These are phyloP conservation scores for Chlorella vulgaris DNA, from an alignment of 139 green algal species.

Conservation along the genomic window DNA sequence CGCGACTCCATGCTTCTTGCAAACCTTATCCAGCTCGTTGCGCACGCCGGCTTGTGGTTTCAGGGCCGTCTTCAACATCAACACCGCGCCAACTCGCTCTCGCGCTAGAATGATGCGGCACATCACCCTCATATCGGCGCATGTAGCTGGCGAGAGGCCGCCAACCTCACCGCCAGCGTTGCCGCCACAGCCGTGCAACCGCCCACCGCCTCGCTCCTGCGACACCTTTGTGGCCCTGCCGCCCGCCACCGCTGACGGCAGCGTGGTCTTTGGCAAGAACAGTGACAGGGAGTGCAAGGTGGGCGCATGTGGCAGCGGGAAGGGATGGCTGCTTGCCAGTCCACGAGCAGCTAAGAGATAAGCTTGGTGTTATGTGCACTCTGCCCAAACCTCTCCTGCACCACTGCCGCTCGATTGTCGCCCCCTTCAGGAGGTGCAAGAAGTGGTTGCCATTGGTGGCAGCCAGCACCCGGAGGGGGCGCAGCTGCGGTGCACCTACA, in stretches of 20 bases:
- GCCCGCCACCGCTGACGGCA: constrained; percentile 9
- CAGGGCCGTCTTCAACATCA: too few relatives aligned
- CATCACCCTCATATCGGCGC: background rate
- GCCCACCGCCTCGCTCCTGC: constrained; percentile 9
- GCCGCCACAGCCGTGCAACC: background rate
- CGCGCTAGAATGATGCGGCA: too few relatives aligned
- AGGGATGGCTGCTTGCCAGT: background rate
- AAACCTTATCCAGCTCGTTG: too few relatives aligned
- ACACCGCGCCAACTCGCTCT: too few relatives aligned
- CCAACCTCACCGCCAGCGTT: background rate
- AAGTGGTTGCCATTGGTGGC: constrained; percentile 27
- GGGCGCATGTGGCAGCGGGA: background rate
- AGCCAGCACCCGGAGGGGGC: background rate
- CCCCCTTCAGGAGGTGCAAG: constrained; percentile 15
- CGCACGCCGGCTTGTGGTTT: too few relatives aligned
- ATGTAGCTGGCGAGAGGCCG: background rate
- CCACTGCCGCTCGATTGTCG: too few relatives aligned
- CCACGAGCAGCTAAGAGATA: too few relatives aligned
- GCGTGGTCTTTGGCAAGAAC: constrained; percentile 43
- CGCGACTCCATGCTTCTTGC: too few relatives aligned
- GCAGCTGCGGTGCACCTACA: constrained; percentile 28
- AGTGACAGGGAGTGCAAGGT: constrained; percentile 14
- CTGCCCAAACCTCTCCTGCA: too few relatives aligned
- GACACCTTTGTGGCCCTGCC: constrained; percentile 43
- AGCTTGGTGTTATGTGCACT: too few relatives aligned